Conservation (phyloP, 371 early-diverging fungal genomes). For the Mucor circinelloides region DNA sequence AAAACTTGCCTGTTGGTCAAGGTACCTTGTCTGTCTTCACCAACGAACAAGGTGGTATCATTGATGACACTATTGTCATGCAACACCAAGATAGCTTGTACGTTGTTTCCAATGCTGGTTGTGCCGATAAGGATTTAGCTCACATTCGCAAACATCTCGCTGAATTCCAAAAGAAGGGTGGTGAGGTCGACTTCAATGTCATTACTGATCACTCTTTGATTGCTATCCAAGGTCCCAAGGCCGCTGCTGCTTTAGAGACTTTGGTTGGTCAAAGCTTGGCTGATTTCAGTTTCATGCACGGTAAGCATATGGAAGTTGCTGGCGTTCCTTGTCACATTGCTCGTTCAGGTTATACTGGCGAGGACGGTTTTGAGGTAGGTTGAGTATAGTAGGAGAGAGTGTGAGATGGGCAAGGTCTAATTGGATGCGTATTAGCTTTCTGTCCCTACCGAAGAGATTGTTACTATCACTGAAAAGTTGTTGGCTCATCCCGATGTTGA, state of each 20-base stretch:
- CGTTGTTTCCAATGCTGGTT: slow-evolving; percentile 97
- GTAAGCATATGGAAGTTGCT: slow-evolving; percentile 68
- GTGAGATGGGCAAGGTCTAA: neutral
- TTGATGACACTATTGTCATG: slow-evolving; percentile 96
- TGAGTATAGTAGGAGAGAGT: neutral
- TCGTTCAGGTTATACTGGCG: slow-evolving; percentile 98
- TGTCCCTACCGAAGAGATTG: slow-evolving; percentile 72
- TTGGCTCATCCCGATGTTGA: slow-evolving; percentile 79
- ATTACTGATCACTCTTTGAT: slow-evolving; percentile 86
- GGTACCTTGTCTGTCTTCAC: slow-evolving; percentile 93
- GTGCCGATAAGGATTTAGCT: slow-evolving; percentile 94
- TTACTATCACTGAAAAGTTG: slow-evolving; percentile 70
- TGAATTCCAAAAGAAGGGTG: slow-evolving; percentile 83
- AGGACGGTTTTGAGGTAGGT: slow-evolving; percentile 97
- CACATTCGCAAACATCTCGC: slow-evolving; percentile 81
- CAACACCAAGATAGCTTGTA: slow-evolving; percentile 83
- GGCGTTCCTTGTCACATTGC: slow-evolving; percentile 89
- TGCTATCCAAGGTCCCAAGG: slow-evolving; percentile 90
- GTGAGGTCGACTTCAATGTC: slow-evolving; percentile 83
- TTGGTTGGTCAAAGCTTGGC: slow-evolving; percentile 59
- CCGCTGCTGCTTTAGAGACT: slow-evolving; percentile 62
- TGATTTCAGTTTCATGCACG: slow-evolving; percentile 91
- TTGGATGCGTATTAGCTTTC: slow-evolving; percentile 65
- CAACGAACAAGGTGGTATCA: slow-evolving; percentile 95
- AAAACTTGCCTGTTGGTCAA: slow-evolving; percentile 75